Conservation (phyloP, 176 grass and related monocot species). For the Chrysopogon serrulatus region DNA sequence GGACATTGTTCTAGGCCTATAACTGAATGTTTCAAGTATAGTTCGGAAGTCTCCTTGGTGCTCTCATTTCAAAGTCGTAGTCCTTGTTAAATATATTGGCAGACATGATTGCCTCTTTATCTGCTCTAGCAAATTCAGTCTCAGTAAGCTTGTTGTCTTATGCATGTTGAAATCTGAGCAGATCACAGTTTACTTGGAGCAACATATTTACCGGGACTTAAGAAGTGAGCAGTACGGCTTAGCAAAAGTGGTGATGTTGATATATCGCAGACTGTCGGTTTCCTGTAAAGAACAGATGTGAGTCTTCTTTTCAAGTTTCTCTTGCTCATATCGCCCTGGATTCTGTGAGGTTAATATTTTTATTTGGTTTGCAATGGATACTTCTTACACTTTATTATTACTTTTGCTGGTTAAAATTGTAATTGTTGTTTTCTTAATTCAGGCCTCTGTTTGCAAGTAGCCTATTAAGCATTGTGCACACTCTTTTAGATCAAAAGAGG, state of each 20-base stretch:
- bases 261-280: slow-evolving; percentile 86
- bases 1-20: neutral
- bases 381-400: slow-evolving; percentile 5
- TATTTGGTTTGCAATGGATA: slow-evolving; percentile 16
- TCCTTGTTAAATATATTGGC: neutral
- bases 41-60: neutral
- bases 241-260: slow-evolving; percentile 86
- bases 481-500: slow-evolving; percentile 97
- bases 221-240: slow-evolving; percentile 81
- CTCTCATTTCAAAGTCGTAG: neutral
- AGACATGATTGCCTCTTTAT: neutral
- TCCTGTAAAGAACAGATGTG: slow-evolving; percentile 96
- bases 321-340: neutral
- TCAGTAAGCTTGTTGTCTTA: neutral
- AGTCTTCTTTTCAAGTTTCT: slow-evolving; percentile 26
- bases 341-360: slow-evolving; percentile 1
- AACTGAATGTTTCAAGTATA: neutral
- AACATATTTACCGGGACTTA: slow-evolving; percentile 90
- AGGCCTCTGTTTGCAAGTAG: slow-evolving; percentile 97
- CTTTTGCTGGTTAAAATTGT: slow-evolving; percentile 7
- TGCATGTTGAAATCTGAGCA: slow-evolving; percentile 40
- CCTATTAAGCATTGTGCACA: slow-evolving; percentile 79
- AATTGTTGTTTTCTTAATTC: slow-evolving; percentile 29
- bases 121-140: neutral
- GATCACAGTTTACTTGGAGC: slow-evolving; percentile 93